phyloP scores from a whole-genome alignment of 352 stramenopile genomes.

The Blastocystis sp. region DNA sequence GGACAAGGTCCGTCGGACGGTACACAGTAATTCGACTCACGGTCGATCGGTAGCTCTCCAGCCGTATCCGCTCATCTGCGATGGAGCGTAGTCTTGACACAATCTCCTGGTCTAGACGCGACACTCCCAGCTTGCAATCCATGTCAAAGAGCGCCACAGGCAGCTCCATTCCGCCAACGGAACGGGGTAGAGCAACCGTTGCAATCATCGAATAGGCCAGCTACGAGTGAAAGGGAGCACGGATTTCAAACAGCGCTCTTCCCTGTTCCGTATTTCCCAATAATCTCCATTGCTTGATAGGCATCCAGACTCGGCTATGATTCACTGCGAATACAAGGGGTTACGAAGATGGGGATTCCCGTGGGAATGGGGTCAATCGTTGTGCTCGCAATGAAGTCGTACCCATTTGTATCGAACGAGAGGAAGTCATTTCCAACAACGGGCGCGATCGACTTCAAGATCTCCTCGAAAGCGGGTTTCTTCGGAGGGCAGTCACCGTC shows the following conservation, averaged over 20 bases:
- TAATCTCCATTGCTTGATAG: constrained; percentile 33
- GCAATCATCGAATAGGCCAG: constrained; percentile 44
- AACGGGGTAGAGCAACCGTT: background rate
- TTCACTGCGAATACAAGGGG: background rate
- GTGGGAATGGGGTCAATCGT: constrained; percentile 33
- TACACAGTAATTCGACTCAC: constrained; percentile 40
- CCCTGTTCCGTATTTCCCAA: background rate
- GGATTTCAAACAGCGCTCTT: constrained; percentile 42
- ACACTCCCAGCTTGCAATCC: constrained; percentile 34
- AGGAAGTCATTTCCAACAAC: constrained; percentile 46
- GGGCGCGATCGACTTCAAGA: background rate
- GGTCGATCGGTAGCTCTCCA: background rate
- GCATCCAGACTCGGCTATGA: constrained; percentile 37
- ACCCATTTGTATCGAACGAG: constrained; percentile 47
- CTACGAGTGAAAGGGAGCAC: background rate
- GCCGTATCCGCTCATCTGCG: background rate
- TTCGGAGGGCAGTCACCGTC: background rate
- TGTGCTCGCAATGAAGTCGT: constrained; percentile 39
- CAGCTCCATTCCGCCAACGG: constrained; percentile 26
- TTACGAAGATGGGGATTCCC: constrained; percentile 37
- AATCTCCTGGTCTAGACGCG: background rate
- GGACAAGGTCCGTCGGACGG: constrained; percentile 35
- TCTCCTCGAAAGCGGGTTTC: constrained; percentile 3
- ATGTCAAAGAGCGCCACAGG: constrained; percentile 37
- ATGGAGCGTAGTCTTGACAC: background rate